These are phyloP conservation scores for Fusarium longipes DNA, from an alignment of 2,329 filamentous ascomycete species.

Conservation along the genomic window DNA sequence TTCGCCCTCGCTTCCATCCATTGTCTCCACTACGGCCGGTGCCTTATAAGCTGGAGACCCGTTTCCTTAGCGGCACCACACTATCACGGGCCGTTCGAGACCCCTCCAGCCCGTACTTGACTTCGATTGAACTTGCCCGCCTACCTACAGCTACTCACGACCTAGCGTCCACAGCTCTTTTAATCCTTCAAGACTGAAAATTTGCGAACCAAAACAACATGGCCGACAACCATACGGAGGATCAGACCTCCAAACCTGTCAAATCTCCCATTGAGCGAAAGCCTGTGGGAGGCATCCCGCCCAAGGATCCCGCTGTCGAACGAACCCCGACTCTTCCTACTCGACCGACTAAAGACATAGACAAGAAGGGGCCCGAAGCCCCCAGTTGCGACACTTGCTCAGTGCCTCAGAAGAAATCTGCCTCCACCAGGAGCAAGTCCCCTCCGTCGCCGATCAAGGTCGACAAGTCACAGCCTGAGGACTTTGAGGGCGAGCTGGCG, in stretches of 20 bases:
- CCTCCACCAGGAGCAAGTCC: conserved; percentile 32
- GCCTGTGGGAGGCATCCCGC: conserved; percentile 18
- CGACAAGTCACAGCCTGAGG: conserved; percentile 56
- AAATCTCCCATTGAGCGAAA: conserved; percentile 27
- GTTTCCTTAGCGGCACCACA: conserved; percentile 35
- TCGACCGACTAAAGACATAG: conserved; percentile 8
- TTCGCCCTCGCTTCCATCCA: neutral
- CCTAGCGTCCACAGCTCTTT: neutral
- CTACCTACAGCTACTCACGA: neutral
- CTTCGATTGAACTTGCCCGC: conserved; percentile 6
- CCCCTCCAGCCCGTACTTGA: conserved; percentile 19
- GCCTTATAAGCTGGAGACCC: conserved; percentile 38
- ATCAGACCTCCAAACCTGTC: conserved; percentile 1
- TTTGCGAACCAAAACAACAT: conserved; percentile 1
- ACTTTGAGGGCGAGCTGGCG: conserved; percentile 67
- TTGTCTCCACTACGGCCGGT: conserved; percentile 30
- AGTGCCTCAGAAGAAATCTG: conserved; percentile 37
- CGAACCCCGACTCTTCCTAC: conserved; percentile 27
- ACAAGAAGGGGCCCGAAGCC: conserved; percentile 23
- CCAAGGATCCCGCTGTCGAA: conserved; percentile 9
- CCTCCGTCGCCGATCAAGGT: conserved; percentile 48
- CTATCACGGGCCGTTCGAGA: conserved; percentile 24
- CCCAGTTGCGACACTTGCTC: conserved; percentile 18
- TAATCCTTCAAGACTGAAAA: neutral
- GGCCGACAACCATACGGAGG: conserved; percentile 29